Percentiles rank a stretch among this genome's conserved stretches.
Conservation (phyloP, 345 rosid species). For the Eucalyptus regnans region DNA sequence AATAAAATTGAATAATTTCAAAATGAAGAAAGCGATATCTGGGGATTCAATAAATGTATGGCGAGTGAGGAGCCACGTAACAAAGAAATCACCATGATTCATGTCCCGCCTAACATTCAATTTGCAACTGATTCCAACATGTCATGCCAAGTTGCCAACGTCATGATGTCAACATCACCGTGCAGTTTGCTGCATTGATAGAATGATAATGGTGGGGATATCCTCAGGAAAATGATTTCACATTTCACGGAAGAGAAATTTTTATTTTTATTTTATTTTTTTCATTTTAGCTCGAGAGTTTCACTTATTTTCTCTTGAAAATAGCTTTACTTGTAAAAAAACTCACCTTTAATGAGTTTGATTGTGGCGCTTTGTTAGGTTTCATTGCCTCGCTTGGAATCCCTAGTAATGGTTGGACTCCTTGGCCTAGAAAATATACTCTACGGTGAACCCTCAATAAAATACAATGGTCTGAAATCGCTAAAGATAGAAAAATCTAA, state of each 20-base stretch:
- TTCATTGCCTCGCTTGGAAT: neutral
- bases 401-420: neutral
- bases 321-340: neutral
- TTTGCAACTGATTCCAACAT: conserved; percentile 6
- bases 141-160: too few species aligned
- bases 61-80: too few species aligned
- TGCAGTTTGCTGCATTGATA: too few species aligned
- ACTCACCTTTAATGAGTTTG: neutral
- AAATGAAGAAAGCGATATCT: too few species aligned
- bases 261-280: too few species aligned
- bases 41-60: too few species aligned
- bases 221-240: too few species aligned
- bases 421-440: neutral
- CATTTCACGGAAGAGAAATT: neutral
- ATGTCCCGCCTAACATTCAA: neutral
- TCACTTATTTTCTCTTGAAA: neutral
- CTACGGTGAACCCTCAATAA: neutral
- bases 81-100: too few species aligned
- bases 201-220: too few species aligned
- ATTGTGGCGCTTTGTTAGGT: neutral
- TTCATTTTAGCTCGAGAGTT: too few species aligned
- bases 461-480: neutral
- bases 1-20: too few species aligned
- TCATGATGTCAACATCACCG: neutral
- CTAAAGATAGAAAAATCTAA: rapidly evolving